Percentiles rank a stretch among this genome's conserved stretches.
phyloP scores from a whole-genome alignment of 495 filamentous ascomycete genomes.

The Aspergillus wentii region DNA sequence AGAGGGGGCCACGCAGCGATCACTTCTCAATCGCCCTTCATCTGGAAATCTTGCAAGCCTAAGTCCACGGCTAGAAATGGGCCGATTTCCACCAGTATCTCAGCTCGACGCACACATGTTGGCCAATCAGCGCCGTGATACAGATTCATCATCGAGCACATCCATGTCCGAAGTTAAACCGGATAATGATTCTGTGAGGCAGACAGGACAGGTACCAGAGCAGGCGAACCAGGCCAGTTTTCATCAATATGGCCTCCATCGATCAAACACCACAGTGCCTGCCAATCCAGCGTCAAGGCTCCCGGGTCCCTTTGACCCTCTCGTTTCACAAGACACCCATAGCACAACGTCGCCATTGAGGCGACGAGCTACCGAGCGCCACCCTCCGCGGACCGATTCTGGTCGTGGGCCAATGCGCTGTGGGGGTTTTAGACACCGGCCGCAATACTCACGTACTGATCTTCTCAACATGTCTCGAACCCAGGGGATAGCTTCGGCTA shows the following conservation, averaged over 20 bases:
- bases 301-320: constrained; percentile 17
- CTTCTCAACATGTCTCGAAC: background rate
- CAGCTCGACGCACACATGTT: constrained; percentile 38
- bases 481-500: constrained; percentile 11
- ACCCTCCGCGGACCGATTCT: constrained; percentile 15
- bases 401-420: constrained; percentile 2
- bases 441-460: background rate
- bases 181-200: too few relatives aligned
- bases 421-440: background rate
- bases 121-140: constrained; percentile 15
- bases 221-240: too few relatives aligned
- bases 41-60: constrained; percentile 14
- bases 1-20: constrained; percentile 3
- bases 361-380: constrained; percentile 26
- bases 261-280: constrained; percentile 19
- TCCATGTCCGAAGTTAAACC: background rate
- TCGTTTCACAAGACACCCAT: constrained; percentile 1
- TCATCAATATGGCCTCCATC: too few relatives aligned
- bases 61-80: constrained; percentile 22
- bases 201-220: too few relatives aligned
- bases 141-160: background rate
- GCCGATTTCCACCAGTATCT: constrained; percentile 40
- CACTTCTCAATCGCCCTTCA: background rate
- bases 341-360: constrained; percentile 10
- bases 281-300: constrained; percentile 10